These are phyloP conservation scores for Rachicladosporium sp. DNA, from an alignment of 2,329 filamentous ascomycete species.

Conservation along the genomic window DNA sequence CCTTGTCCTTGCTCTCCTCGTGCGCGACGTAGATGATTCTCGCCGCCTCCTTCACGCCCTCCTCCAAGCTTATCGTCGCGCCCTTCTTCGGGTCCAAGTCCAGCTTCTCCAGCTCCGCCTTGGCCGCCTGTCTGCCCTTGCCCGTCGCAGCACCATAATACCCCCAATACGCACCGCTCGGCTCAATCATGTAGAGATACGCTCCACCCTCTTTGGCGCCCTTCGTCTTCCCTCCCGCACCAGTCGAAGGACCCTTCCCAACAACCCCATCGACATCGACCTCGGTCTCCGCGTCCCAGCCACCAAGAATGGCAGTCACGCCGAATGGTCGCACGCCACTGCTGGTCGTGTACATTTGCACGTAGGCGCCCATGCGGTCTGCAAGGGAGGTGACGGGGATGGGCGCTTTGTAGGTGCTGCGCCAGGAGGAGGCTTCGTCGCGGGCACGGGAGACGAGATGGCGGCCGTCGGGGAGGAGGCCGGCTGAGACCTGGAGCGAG, in stretches of 20 bases:
- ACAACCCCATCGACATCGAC: constrained; percentile 82
- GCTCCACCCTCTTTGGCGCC: constrained; percentile 74
- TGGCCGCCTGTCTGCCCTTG: constrained; percentile 91
- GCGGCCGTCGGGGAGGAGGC: constrained; percentile 85
- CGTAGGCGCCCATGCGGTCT: constrained; percentile 85
- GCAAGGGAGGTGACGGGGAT: constrained; percentile 83
- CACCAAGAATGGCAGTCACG: constrained; percentile 85
- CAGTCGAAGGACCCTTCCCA: constrained; percentile 63
- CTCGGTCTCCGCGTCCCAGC: constrained; percentile 83
- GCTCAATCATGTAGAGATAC: constrained; percentile 97
- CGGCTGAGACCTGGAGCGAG: constrained; percentile 67
- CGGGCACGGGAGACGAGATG: constrained; percentile 91
- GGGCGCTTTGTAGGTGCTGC: constrained; percentile 84
- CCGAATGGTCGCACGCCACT: constrained; percentile 93
- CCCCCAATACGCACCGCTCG: constrained; percentile 93
- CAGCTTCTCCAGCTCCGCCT: constrained; percentile 96
- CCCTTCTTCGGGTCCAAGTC: constrained; percentile 54
- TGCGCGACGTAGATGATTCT: constrained; percentile 95
- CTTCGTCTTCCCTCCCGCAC: constrained; percentile 70
- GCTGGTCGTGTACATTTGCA: constrained; percentile 96
- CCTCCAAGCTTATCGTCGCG: constrained; percentile 62
- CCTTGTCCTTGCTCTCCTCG: constrained; percentile 99
- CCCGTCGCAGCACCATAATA: constrained; percentile 97
- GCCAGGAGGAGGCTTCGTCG: constrained; percentile 86
- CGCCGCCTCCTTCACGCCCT: constrained; percentile 92